Evolutionary conservation across 495 filamentous ascomycete genomes (phyloP), one percentile per base, ranked within the genome.

Genomic region (Lasiosphaeria hispida): DNA sequence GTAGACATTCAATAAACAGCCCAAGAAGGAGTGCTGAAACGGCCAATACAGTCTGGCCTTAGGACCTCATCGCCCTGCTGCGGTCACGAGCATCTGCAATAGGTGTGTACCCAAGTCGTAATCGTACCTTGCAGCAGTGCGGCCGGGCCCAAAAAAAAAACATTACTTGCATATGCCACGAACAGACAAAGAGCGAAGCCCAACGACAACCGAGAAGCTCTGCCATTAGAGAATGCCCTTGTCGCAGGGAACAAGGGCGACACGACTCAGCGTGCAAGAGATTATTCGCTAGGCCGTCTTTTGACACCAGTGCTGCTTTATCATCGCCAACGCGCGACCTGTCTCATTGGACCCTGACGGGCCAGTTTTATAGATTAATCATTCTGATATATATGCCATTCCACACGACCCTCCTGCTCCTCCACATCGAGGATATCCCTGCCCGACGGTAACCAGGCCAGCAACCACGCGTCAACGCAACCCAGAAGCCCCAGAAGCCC

Each of bases 381-480:
- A 36, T 55, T 55, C 42, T 47, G 41, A 55, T 55, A 55, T 55
- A 55, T 19, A 55, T 42, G 23, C 42, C 13, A 37, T 23, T 14
- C 34, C 36, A 36, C 47, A n/a, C 19, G 37, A 11, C 47, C 13
- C 39, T 18, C 54, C 7, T 48, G 17, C 14, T n/a, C 41, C 15
- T 40, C 35, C 15, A 47, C 42, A 11, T 47, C 45, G 53, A 55
- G 53, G 50, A 18, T 50, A 61, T 57, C 59, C 59, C 59, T 61
- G 59, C 53, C 53, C 48, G 33, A 47, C 45, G 37, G 54, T 54
- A 47, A 53, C 53, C 59, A 54, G 48, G 36, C 41, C 48, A 58
- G 54, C 48, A 62, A 62, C 54, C 54, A 47, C 55, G 52, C 55
- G 57, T 44, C 41, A 15, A 55, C 41, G n/a, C 48, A 52, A 44